Evolutionary conservation across 2,329 filamentous ascomycete species (phyloP), one percentile per base, ranked within the genome.

Genomic region (Acarospora socialis): DNA sequence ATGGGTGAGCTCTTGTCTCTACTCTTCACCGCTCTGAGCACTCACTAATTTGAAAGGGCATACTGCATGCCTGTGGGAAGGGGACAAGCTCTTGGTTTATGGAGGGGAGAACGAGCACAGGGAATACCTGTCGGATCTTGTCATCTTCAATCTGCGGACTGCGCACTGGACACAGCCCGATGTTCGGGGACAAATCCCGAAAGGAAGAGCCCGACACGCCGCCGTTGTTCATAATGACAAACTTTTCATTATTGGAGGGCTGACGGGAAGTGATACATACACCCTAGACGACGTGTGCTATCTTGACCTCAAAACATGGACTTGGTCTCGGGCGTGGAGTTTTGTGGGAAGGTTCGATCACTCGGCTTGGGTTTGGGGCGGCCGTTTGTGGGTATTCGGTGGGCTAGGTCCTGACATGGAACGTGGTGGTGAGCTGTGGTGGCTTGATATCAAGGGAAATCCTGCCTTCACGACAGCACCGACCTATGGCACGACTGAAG

Each of bases 81-180:
- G 82, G 39, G 79, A 87, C 55, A 95, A 95, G 56, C 66, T 98
- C n/a, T 68, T 98, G 2, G 84, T 98, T 2, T 98, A 94, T 51
- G 90, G 90, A 35, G 90, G 90, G 43, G 90, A 98, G 60, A 98
- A 98, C 56, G 90, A 98, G 54, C 90, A 95, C 51, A 74, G 86
- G 43, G 86, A 86, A 35, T 93, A 94, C 52, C 74, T 98, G 8
- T 92, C 86, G 28, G 90, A 98, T 53, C 73, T 98, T 14, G 92
- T 95, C 41, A 77, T 98, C 30, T 92, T 98, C 52, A 86, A 98
- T 52, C 72, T 98, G 36, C 81, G 86, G 52, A 90, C 83, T 0
- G 84, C 87, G 21, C 79, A 92, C 50, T 98, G 90, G 90, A 92
- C 82, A 5, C 84, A 93, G 46, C 90, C 90, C 8, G 73, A 84